Base-by-base conservation (phyloP, 2,329 filamentous ascomycete genomes). In the Penicillium glabrum region DNA sequence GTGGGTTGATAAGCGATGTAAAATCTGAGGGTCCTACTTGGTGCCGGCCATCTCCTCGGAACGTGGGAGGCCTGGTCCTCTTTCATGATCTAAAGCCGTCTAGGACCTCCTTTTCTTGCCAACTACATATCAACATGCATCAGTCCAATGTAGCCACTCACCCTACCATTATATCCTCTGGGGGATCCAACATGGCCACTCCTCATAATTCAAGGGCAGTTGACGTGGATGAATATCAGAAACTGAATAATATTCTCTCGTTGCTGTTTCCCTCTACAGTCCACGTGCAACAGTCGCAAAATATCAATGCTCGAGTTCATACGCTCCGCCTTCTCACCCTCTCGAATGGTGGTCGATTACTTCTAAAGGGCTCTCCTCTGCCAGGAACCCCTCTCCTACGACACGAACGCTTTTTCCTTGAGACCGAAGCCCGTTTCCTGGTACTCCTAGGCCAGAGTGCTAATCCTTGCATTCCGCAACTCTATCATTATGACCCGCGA, bases 401-500 rank as follows among this genome's bases (percentile, higher is more conserved):
- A 41, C 70, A 73, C 45, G 76, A 79, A 59, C 68, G 72, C 43
- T 60, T 64, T 35, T 67, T 68, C 35, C 71, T 79, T 8, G 71
- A 76, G 54, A 75, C 72, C 5, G 77, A 79, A 63, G 75, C 75
- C 16, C 66, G 65, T 19, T 70, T 72, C 13, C 69, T 78, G 19
- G 62, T 67, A n/a, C 62, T 78, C 11, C 65, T 79, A 6, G 67
- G 62, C 9, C 67, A 70, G 31, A 69, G 65, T 54, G 61, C 63
- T 23, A 67, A 69, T 23, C 66, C 75, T 33, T 72, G 66, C 52
- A 70, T 77, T 43, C 75, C 77, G 0, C 68, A 68, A 27, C 63
- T 78, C 6, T 66, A 77, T 35, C 66, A 72, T 61, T 75, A 75
- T 57, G 70, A 75, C 50, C 65, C 67, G 7, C 61, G 64, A 26